These are phyloP conservation scores for Martiniozyma asiatica DNA, from an alignment of 1,139 yeast species.

Conservation along the genomic window DNA sequence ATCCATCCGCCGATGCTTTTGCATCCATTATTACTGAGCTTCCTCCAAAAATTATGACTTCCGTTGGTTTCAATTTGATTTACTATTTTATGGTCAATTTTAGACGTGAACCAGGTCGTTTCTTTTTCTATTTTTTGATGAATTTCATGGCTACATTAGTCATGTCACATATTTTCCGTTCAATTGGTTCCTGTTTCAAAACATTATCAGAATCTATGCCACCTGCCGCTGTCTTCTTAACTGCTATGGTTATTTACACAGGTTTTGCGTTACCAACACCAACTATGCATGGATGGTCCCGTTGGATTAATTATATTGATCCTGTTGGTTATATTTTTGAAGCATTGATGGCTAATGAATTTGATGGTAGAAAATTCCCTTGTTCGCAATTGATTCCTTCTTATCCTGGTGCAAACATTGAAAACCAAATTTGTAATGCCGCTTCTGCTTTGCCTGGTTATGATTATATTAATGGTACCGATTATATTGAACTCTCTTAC, in stretches of 20 bases:
- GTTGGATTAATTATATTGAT: slow-evolving; percentile 46
- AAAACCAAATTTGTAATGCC: slow-evolving; percentile 43
- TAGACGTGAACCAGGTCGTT: slow-evolving; percentile 38
- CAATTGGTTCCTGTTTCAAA: slow-evolving; percentile 36
- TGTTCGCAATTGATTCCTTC: slow-evolving; percentile 43
- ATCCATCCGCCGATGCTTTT: slow-evolving; percentile 46
- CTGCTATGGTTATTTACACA: slow-evolving; percentile 38
- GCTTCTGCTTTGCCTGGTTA: slow-evolving; percentile 39
- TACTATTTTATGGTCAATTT: slow-evolving; percentile 40
- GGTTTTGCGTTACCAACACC: slow-evolving; percentile 47
- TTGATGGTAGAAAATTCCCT: slow-evolving; percentile 38
- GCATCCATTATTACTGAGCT: slow-evolving; percentile 34
- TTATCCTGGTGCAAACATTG: slow-evolving; percentile 29
- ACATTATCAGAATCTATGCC: slow-evolving; percentile 40
- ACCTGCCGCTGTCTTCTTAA: slow-evolving; percentile 35
- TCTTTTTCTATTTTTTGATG: slow-evolving; percentile 43
- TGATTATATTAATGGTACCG: slow-evolving; percentile 19
- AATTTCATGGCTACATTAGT: slow-evolving; percentile 29
- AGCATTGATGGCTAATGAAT: slow-evolving; percentile 39
- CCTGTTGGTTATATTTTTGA: slow-evolving; percentile 47
- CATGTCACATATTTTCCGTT: slow-evolving; percentile 34
- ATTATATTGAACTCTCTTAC: slow-evolving; percentile 19
- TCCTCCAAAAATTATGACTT: slow-evolving; percentile 34
- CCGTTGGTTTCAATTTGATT: slow-evolving; percentile 32
- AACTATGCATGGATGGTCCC: slow-evolving; percentile 54